Evolutionary conservation across 805 yeast species (phyloP).

Genomic region (Nakazawaea peltata): DNA sequence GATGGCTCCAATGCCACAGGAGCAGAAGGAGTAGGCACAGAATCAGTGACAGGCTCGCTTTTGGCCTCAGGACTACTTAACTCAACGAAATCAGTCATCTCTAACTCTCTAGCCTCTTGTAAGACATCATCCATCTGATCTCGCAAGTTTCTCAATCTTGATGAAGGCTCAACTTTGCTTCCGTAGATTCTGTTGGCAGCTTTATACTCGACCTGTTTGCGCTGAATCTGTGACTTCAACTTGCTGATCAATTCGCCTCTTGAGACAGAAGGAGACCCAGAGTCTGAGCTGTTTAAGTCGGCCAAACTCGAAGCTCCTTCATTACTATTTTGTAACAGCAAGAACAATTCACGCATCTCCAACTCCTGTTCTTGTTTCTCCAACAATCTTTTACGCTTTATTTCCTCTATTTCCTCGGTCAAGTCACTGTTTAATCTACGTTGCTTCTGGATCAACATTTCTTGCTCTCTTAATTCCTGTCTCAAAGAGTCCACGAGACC

Average conservation of each 20-base stretch:
- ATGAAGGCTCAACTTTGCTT: slow-evolving; percentile 65
- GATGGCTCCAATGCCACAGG: slow-evolving; percentile 8
- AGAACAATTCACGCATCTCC: slow-evolving; percentile 66
- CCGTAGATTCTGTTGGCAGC: slow-evolving; percentile 19
- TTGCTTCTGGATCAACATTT: slow-evolving; percentile 46
- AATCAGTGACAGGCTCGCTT: slow-evolving; percentile 1
- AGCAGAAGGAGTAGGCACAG: slow-evolving; percentile 9
- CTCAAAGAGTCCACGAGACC: slow-evolving; percentile 56
- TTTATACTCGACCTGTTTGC: slow-evolving; percentile 33
- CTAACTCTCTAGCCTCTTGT: slow-evolving; percentile 77
- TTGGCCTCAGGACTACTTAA: slow-evolving; percentile 11
- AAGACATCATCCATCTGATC: slow-evolving; percentile 82
- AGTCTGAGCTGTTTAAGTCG: slow-evolving; percentile 21
- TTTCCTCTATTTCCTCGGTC: slow-evolving; percentile 52
- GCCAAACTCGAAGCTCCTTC: slow-evolving; percentile 21
- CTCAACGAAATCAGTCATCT: slow-evolving; percentile 74
- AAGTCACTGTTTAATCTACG: slow-evolving; percentile 56
- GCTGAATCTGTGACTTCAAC: slow-evolving; percentile 36
- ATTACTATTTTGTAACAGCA: slow-evolving; percentile 42
- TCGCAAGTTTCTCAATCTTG: slow-evolving; percentile 64
- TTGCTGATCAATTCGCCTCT: slow-evolving; percentile 27
- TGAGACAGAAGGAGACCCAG: slow-evolving; percentile 7
- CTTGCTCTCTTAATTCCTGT: slow-evolving; percentile 57
- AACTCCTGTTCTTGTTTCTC: slow-evolving; percentile 73
- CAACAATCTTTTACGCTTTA: slow-evolving; percentile 46